Evolutionary conservation across 345 rosid genomes (phyloP), one percentile per base, ranked within the genome.

Genomic region (Dipteronia sinensis): DNA sequence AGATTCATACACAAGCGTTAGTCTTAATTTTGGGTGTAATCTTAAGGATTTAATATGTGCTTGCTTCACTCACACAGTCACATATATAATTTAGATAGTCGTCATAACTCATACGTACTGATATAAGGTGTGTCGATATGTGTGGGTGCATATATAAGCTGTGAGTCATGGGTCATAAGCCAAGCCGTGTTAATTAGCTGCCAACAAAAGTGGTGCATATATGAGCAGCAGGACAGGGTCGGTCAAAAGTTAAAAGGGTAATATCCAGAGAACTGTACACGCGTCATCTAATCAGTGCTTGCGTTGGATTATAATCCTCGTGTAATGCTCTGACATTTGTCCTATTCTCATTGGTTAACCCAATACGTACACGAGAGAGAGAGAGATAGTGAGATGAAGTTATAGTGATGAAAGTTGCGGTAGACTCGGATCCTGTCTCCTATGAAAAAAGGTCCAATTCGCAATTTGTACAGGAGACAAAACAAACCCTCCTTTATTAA

Each of bases 351-450:
- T 77, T 81, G 86, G 85, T 22, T 65, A 15, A 10, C 23, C 59
- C 31, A 4, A 64, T 27, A 72, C 58, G 46, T 51, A 59, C 47
- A 72, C 10, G 17, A 69, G 49, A 65, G 80, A 63, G 69, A 72
- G 67, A 80, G 12, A 53, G 55, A 25, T 63, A 58, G 38, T 16
- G 25, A 44, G 2, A 10, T 44, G 49, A 46, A 10, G 49, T 11
- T 20, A 67, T 69, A 25, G 78, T 81, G 84, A 81, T 76, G 85
- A 84, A 77, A 78, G 88, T 75, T 81, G 89, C 90, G 93, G 82
- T 85, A 85, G 89, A 86, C 90, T 89, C 92, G 92, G 89, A 89
- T 89, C 92, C 88, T 86, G 93, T 89, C 93, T 79, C 88, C 87
- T 72, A 29, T 67, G 78, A 67, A 83, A 20, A 81, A 83, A 72